Evolutionary conservation across 768 basidiomycete species (phyloP), one percentile per base, ranked within the genome.

Genomic region (Russula brevipes): DNA sequence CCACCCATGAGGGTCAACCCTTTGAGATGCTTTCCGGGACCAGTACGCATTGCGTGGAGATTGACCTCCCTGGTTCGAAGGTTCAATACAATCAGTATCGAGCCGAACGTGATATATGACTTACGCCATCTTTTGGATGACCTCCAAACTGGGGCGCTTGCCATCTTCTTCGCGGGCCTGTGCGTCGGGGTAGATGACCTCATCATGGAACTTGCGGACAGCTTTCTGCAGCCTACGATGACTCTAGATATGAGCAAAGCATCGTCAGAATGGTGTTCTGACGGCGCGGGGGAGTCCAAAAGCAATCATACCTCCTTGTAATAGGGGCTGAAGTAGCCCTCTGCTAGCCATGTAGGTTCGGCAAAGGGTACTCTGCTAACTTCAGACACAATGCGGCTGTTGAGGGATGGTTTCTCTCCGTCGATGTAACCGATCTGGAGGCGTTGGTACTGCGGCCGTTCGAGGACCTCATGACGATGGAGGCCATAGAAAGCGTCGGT

Each of bases 401-500:
- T 70, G 50, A 92, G 82, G 61, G 78, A 71, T 24, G 79, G 79
- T 69, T 81, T 73, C 76, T 89, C 80, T 51, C 85, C 91, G 54
- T 80, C 76, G 60, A 95, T 78, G 12, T 74, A 77, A n/a, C 93
- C 94, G 60, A 95, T 84, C 63, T 84, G 81, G 12, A 94, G 79
- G 2, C 90, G 84, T 56, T 80, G 74, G 69, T 87, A 92, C 60
- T 90, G 88, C 0, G 90, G 86, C 66, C 81, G 85, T 61, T 81
- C 76, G 49, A 98, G 81, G 16, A 97, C 85, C 69, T 96, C 94
- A 46, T 87, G 82, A 30, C 91, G 83, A 72, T 98, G 95, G 45
- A 98, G 85, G 57, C 89, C 84, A 69, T 87, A 97, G 78, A 98
- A 97, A 5, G 82, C 82, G 41, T 92, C 88, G 0, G 94, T 96